Evolutionary conservation across 768 basidiomycete species (phyloP), one percentile per base, ranked within the genome.

Genomic region (Amanita molliuscula): DNA sequence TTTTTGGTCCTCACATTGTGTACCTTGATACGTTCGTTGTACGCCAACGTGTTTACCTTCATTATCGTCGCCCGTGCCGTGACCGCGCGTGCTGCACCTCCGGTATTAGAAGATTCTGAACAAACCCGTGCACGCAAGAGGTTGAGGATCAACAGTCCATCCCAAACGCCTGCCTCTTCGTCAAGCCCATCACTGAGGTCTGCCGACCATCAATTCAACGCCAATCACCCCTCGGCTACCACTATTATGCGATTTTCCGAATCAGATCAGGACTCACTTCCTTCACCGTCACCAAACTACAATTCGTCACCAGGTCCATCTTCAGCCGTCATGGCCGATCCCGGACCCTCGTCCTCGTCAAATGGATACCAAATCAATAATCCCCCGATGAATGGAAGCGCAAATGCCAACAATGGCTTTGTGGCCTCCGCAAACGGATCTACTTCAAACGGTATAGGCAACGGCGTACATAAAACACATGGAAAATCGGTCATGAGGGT

Each of bases 101-200:
- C 33, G 3, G 42, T 35, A 21, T 25, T 26, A 33, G 28, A 45
- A 75, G 73, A 75, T 62, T 55, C 69, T 66, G 79, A 79, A 65
- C 66, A 66, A 54, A 54, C 72, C 48, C 71, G 81, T 64, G 78
- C 79, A 57, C 75, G 75, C 67, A 86, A 86, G 73, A 75, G 84
- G 73, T 82, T 82, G 71, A 76, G 84, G 66, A 70, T 76, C 60
- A 72, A 74, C 59, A 71, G 59, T 56, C 61, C 62, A 51, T 55
- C 60, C 61, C 61, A 63, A 20, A 37, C 36, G 26, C 18, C 37
- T 1, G 10, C 7, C 10, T 31, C 47, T 53, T 60, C 58, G 53
- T 54, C 61, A 53, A 48, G 59, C 56, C 51, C 62, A 59, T 15
- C 5, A 55, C 66, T 62, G 61, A 23, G 4, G 35, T 64, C 65